Conservation (phyloP, 257 asterid genomes). For the Solanum neorickii region DNA sequence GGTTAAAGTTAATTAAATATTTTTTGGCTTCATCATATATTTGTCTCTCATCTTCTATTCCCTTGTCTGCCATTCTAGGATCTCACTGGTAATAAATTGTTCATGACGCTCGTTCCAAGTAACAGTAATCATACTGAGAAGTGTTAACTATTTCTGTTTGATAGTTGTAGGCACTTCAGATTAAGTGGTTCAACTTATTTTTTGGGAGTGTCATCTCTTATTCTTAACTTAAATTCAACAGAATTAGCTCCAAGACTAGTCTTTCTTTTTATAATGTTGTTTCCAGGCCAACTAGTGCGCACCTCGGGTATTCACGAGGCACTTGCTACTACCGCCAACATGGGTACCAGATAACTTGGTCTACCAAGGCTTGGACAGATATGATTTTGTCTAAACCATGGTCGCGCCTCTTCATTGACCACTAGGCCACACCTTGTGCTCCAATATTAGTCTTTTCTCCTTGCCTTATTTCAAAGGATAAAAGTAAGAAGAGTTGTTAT, state of each 20-base stretch:
- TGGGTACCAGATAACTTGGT: not conserved
- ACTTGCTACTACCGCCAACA: not conserved
- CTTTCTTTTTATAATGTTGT: not conserved
- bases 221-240: not conserved
- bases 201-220: not conserved
- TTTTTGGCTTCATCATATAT: not conserved
- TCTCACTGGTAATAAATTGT: not conserved
- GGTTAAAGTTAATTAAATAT: not conserved
- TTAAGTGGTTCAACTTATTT: not conserved
- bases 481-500: not conserved
- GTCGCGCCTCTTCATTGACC: not conserved
- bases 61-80: not conserved
- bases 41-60: not conserved
- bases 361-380: not conserved
- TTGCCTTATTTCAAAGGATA: not conserved
- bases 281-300: not conserved
- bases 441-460: not conserved
- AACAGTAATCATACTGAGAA: not conserved
- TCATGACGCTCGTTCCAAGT: not conserved
- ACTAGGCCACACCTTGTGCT: not conserved
- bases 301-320: not conserved
- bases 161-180: not conserved
- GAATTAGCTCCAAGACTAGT: not conserved
- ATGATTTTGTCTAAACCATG: not conserved
- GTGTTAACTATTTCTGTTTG: not conserved